These are phyloP conservation scores for Akanthomyces muscarius DNA, from an alignment of 2,329 filamentous ascomycete genomes.

Conservation along the genomic window DNA sequence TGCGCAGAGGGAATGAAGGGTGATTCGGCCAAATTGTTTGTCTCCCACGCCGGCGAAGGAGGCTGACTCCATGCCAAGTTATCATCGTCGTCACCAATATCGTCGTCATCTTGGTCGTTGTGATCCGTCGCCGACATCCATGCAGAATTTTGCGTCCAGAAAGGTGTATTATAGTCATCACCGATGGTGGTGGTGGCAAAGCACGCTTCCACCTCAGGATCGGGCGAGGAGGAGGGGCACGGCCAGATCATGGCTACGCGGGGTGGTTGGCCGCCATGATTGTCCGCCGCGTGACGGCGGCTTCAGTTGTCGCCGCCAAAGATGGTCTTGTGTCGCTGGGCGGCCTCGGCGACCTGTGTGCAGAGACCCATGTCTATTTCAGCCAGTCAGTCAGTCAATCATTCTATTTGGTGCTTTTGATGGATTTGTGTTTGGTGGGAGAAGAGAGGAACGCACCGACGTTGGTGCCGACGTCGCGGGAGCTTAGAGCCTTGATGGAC, in stretches of 20 bases:
- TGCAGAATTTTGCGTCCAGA: neutral
- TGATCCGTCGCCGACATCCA: neutral
- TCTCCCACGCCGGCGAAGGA: neutral
- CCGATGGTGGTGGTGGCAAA: neutral
- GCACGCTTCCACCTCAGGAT: neutral
- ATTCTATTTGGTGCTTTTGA: neutral
- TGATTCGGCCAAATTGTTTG: neutral
- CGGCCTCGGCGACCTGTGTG: constrained; percentile 78
- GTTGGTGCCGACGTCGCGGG: constrained; percentile 62
- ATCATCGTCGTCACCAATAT: neutral
- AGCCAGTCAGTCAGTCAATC: neutral
- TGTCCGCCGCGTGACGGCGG: constrained; percentile 21
- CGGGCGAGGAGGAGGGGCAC: neutral
- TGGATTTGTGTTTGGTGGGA: neutral
- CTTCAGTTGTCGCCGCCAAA: constrained; percentile 61
- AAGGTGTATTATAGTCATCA: neutral
- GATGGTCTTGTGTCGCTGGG: constrained; percentile 74
- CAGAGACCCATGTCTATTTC: constrained; percentile 67
- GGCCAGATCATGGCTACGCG: constrained; percentile 41
- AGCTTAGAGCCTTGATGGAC: constrained; percentile 64
- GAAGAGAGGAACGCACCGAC: constrained; percentile 57
- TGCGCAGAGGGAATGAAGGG: constrained; percentile 15
- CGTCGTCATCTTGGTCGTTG: neutral
- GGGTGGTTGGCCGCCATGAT: constrained; percentile 27
- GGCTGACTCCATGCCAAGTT: neutral